These are phyloP conservation scores for Polytolypa hystricis DNA, from an alignment of 2,329 filamentous ascomycete species.

Conservation along the genomic window DNA sequence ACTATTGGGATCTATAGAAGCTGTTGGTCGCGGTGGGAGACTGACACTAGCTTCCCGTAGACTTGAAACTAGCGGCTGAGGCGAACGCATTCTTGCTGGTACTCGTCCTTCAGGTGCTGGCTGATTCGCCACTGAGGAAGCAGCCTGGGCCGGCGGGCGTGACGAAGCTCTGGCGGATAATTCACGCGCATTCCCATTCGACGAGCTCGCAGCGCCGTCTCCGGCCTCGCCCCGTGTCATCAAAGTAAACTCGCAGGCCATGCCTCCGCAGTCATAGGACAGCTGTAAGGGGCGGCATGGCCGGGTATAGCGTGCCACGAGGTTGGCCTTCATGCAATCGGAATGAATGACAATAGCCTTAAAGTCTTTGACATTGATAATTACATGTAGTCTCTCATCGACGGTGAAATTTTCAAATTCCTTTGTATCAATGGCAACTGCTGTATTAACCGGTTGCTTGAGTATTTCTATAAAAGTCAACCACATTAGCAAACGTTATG, in stretches of 20 bases:
- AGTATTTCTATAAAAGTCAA: constrained; percentile 41
- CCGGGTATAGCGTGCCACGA: constrained; percentile 49
- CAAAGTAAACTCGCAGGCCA: constrained; percentile 50
- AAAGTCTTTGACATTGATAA: constrained; percentile 56
- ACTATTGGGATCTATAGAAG: constrained; percentile 43
- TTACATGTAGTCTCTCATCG: constrained; percentile 49
- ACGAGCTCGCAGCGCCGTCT: constrained; percentile 28
- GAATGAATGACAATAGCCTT: constrained; percentile 53
- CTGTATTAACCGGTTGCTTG: constrained; percentile 54
- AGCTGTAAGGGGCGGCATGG: constrained; percentile 52
- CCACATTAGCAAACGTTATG: constrained; percentile 8
- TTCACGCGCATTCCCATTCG: constrained; percentile 28
- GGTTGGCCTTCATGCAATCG: constrained; percentile 43
- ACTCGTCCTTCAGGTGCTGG: constrained; percentile 20
- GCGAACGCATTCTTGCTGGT: constrained; percentile 10
- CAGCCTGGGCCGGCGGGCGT: constrained; percentile 15
- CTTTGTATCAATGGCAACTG: constrained; percentile 49
- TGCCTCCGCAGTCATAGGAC: constrained; percentile 44
- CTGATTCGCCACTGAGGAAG: not conserved
- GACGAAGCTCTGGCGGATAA: constrained; percentile 31
- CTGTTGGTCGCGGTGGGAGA: constrained; percentile 18
- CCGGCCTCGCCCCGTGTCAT: constrained; percentile 52
- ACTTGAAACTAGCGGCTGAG: constrained; percentile 22
- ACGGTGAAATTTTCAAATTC: constrained; percentile 52
- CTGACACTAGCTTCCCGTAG: constrained; percentile 15